Evolutionary conservation across 148 eudicot species (phyloP), one percentile per base, ranked within the genome.

Genomic region (Rhododendron kiyosumense): DNA sequence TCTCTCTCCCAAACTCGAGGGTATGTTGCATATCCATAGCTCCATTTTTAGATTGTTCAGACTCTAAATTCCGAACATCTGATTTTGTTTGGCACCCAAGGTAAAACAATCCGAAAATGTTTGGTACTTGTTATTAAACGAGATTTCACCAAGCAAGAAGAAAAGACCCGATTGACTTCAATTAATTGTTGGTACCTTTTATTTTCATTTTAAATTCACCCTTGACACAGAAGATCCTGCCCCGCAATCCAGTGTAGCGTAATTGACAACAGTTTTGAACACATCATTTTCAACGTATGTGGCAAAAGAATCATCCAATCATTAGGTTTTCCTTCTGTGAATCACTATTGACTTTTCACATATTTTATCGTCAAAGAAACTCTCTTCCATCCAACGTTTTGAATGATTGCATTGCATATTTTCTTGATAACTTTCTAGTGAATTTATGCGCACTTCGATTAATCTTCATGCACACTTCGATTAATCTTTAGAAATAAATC

Each of bases 181-280:
- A 20, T 20, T 54, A 57, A 20, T 20, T 54, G 1, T 54, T 54
- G 59, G 43, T 38, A 6, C 0, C 5, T 38, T 38, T 38, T 38
- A 4, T 38, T 38, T 38, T 5, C 5, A 5, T 38, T 38, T 5
- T 5, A 38, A 38, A 38, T 38, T 38, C 43, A 38, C 7, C 0
- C 7, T 38, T 6, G 0, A 0, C 0, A 38, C 43, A 5, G 43
- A 38, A 0, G 43, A 38, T 38, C 0, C 43, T 38, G 43, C 0
- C 41, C 41, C 0, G 6, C 28, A 22, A 1, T 7, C 7, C n/a
- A 24, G 1, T 8, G 24, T 7, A 61, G 69, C 0, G 28, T 61
- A 8, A 22, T 7, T 61, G 28, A 22, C 69, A 20, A 59, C 26
- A 7, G 3, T 11, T 22, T 59, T 10, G 2, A 59, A 59, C 2